Evolutionary conservation across 164 flowering plant genomes (phyloP), one percentile per base, ranked within the genome.

Genomic region (Stephania yunnanensis): DNA sequence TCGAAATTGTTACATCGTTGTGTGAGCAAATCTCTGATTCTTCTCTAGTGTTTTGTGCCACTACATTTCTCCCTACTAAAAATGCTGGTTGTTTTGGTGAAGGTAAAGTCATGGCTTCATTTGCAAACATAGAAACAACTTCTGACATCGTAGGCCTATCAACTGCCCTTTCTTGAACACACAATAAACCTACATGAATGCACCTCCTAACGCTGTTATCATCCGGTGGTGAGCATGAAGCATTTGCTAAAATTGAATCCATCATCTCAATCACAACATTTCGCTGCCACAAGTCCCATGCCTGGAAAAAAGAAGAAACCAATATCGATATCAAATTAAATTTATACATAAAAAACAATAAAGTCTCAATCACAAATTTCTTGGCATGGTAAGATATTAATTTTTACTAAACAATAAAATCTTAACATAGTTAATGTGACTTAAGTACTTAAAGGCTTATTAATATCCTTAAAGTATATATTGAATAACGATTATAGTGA

Each of bases 221-320:
- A 17, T 70, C 53, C 45, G 17, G 20, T 70, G 17, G 20, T 1
- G 72, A 70, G 46, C 36, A 66, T 66, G 42, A 70, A 70, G 72
- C 13, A 45, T 15, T n/a, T 7, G 17, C 9, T 55, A 70, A 70
- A 3, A 46, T 12, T 2, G 19, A 55, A 70, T 70, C 72, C 30
- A 70, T 6, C 22, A 70, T 25, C 72, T 70, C 72, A 7, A 70
- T 11, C 20, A 10, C 22, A 1, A 12, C 72, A 29, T 30, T 10
- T 7, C 30, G 25, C 30, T 30, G 36, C 69, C 69, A 66, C 69
- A 70, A 46, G 20, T 70, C 53, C 72, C 72, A 70, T 70, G 72
- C 72, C 72, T 70, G 42, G 42, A 36, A 25, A 25, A 25, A 25
- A 25, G 46, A 15, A 70, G 10, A 8, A 44, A 1, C 8, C 22